Base-by-base conservation (phyloP, 164 flowering plant species). In the Amborella trichopoda region DNA sequence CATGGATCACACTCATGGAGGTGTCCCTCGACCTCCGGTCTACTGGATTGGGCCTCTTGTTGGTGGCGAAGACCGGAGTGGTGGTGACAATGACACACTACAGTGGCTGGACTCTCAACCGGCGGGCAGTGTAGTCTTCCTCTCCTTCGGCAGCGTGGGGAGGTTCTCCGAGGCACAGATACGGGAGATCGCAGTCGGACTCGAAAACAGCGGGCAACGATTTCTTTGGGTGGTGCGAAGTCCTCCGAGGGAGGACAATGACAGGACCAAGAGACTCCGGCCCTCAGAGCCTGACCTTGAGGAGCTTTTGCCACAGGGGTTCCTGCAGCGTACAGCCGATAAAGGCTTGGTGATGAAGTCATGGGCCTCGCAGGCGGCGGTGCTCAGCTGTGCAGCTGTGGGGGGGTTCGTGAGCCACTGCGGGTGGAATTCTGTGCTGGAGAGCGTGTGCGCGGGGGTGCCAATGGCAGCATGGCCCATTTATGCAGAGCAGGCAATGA, bases 31-130 rank as follows among this genome's bases (percentile, higher is more conserved):
- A 6, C 61, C 68, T 4, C 61, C 54, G 1, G 1, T 55, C 1
- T 46, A 51, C 30, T 20, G 41, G n/a, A 40, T 66, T 2, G 70
- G 74, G 12, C 74, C 70, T 2, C 23, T 66, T 49, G 50, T 62
- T 14, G 55, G 58, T 0, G 20, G 36, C 2, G 48, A 36, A 6
- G 48, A 40, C 2, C 30, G 23, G 28, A 23, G 6, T 8, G 39
- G 26, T 14, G 44, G 28, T 4, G 41, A n/a, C 3, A 26, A 45
- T 6, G 63, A 62, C 28, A 69, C 72, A 12, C 14, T 72, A 28
- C 8, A 16, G 2, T 75, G 81, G 77, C 68, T 72, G 0, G 68
- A 70, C 45, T 18, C 40, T 26, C 74, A 70, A 16, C 73, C 77
- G 2, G 50, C 50, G 6, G 12, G 50, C 6, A 65, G 75, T 19